These are phyloP conservation scores for Schizonepeta tenuifolia DNA, from an alignment of 257 asterid genomes.

Conservation along the genomic window DNA sequence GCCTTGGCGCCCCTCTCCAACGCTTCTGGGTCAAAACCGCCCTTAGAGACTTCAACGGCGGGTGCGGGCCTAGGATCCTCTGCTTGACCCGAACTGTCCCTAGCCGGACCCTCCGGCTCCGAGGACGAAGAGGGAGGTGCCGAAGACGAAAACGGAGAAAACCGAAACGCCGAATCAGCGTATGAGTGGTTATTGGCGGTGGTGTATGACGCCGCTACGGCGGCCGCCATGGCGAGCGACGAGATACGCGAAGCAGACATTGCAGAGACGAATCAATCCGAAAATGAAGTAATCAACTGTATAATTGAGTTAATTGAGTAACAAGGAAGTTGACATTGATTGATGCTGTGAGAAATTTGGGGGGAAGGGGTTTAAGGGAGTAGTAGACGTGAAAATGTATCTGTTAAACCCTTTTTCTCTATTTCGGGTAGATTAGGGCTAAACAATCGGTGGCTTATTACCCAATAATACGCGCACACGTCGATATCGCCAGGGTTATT, in stretches of 20 bases:
- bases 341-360: neutral
- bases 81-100: constrained; percentile 48
- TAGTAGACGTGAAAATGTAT: constrained; percentile 13
- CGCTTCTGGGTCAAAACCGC: constrained; percentile 77
- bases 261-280: neutral
- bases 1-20: constrained; percentile 86
- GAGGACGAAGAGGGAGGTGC: constrained; percentile 39
- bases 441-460: neutral
- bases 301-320: neutral
- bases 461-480: constrained; percentile 27
- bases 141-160: constrained; percentile 58
- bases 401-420: constrained; percentile 40
- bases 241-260: constrained; percentile 59
- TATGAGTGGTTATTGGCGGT: constrained; percentile 40
- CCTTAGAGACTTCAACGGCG: constrained; percentile 61
- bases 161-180: constrained; percentile 59
- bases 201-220: constrained; percentile 49
- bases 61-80: constrained; percentile 55
- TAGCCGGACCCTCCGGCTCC: constrained; percentile 25
- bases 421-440: constrained; percentile 31
- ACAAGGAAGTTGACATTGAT: constrained; percentile 26
- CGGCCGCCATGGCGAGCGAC: constrained; percentile 54
- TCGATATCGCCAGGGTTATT: constrained; percentile 2
- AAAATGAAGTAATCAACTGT: neutral
- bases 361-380: constrained; percentile 37